phyloP scores from a whole-genome alignment of 1,284 basidiomycete species.

The Agaricales sp. region DNA sequence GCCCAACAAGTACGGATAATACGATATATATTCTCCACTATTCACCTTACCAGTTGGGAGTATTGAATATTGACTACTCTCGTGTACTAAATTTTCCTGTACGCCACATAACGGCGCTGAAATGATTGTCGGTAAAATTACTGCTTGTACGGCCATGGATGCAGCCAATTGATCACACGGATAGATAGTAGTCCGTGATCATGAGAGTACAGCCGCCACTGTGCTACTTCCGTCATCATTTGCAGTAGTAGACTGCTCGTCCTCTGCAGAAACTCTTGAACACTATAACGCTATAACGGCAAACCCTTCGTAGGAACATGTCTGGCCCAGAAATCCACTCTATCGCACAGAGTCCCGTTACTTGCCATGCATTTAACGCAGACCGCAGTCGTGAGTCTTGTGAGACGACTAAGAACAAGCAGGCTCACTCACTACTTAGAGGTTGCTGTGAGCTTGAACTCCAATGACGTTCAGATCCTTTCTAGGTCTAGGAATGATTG shows the following conservation, averaged over 20 bases:
- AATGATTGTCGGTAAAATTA: too few relatives aligned
- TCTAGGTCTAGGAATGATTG: constrained; percentile 60
- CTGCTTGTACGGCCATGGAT: too few relatives aligned
- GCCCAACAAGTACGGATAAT: too few relatives aligned
- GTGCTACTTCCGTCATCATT: constrained; percentile 1
- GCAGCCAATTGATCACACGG: too few relatives aligned
- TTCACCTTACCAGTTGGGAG: too few relatives aligned
- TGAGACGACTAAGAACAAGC: too few relatives aligned
- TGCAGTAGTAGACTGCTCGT: constrained; percentile 74
- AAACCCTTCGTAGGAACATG: constrained; percentile 4
- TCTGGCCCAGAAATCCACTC: constrained; percentile 28
- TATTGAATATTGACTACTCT: too few relatives aligned
- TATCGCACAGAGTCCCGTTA: constrained; percentile 78
- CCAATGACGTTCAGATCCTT: constrained; percentile 84
- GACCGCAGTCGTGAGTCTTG: constrained; percentile 70
- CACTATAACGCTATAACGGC: constrained; percentile 26
- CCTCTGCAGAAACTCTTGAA: constrained; percentile 27
- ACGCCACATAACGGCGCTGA: too few relatives aligned
- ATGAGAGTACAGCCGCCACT: too few relatives aligned
- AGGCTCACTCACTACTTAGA: constrained; percentile 36
- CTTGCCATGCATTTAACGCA: constrained; percentile 87
- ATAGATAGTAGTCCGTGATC: too few relatives aligned
- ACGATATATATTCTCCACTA: too few relatives aligned
- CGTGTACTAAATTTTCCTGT: too few relatives aligned
- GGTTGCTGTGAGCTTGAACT: constrained; percentile 88